A percentile compares a stretch with the other conserved stretches of the same genome.
phyloP scores from a whole-genome alignment of 73 alveolate genomes.

The Blepharisma japonicum region DNA sequence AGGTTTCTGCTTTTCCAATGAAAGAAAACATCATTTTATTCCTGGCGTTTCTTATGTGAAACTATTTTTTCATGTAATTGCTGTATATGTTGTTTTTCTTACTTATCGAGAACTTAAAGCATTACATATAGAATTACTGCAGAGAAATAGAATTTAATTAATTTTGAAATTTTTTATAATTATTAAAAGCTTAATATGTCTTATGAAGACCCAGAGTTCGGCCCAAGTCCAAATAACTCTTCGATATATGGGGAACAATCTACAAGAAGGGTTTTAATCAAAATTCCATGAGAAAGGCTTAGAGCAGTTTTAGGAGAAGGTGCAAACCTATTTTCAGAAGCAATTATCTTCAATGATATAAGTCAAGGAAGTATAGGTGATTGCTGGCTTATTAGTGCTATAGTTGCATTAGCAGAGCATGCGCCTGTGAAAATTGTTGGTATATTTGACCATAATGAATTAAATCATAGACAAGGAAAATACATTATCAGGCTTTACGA shows the following conservation, averaged over 20 bases:
- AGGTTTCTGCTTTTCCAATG: too few relatives aligned
- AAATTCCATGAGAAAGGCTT: slow-evolving; percentile 37
- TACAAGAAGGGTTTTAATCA: background rate
- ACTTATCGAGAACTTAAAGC: too few relatives aligned
- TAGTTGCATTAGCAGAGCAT: slow-evolving; percentile 72
- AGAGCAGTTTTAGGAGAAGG: background rate
- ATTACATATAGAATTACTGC: too few relatives aligned
- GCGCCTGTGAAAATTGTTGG: slow-evolving; percentile 62
- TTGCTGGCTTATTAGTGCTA: slow-evolving; percentile 79
- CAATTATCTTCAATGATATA: slow-evolving; percentile 69
- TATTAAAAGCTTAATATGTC: too few relatives aligned
- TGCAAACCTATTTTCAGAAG: slow-evolving; percentile 37
- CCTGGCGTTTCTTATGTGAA: too few relatives aligned
- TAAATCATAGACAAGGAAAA: slow-evolving; percentile 41
- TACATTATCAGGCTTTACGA: slow-evolving; percentile 59
- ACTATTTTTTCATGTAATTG: too few relatives aligned
- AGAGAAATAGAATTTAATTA: too few relatives aligned
- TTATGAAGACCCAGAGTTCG: too few relatives aligned
- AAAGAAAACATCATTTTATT: too few relatives aligned
- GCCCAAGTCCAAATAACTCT: slow-evolving; percentile 19
- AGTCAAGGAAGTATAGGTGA: slow-evolving; percentile 80
- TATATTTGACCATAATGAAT: slow-evolving; percentile 46
- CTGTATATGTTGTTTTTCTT: too few relatives aligned
- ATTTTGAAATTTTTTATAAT: too few relatives aligned
- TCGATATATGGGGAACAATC: slow-evolving; percentile 19